Evolutionary conservation across 148 eudicot genomes (phyloP).

Genomic region (Rhododendron henanense): DNA sequence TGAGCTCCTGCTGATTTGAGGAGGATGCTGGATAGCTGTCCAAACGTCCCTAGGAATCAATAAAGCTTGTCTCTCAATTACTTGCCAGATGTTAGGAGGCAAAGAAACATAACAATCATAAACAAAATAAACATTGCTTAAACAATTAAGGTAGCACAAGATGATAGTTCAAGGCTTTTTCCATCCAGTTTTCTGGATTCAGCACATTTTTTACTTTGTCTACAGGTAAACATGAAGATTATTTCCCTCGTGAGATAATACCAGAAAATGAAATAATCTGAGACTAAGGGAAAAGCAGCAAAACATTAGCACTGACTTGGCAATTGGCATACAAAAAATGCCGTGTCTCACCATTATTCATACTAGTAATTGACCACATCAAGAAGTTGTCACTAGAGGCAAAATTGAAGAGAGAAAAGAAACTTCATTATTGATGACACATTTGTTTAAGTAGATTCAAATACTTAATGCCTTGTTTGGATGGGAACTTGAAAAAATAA

Average conservation of each 20-base stretch:
- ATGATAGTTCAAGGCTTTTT: not conserved
- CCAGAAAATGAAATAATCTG: not conserved
- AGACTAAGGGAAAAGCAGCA: not conserved
- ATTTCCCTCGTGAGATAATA: not conserved
- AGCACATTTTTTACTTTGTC: not conserved
- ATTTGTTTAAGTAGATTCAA: not conserved
- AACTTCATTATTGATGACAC: not conserved
- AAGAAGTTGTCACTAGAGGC: not conserved
- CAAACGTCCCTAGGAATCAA: conserved; percentile 46
- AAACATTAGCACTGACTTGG: not conserved
- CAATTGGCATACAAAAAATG: not conserved
- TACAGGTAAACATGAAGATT: not conserved
- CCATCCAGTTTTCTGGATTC: not conserved
- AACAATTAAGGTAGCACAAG: not conserved
- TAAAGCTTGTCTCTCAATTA: conserved; percentile 9
- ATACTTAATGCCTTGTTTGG: not conserved
- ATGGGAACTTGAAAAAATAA: too few relatives aligned
- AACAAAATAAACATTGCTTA: not conserved
- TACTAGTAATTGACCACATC: not conserved
- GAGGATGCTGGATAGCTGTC: conserved; percentile 51
- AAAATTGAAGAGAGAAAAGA: not conserved
- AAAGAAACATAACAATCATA: not conserved
- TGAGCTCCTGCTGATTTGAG: conserved; percentile 40
- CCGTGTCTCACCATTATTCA: not conserved
- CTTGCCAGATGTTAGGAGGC: not conserved